Conservation (phyloP, 2,329 filamentous ascomycete species). For the Ceratocystis cubensis region DNA sequence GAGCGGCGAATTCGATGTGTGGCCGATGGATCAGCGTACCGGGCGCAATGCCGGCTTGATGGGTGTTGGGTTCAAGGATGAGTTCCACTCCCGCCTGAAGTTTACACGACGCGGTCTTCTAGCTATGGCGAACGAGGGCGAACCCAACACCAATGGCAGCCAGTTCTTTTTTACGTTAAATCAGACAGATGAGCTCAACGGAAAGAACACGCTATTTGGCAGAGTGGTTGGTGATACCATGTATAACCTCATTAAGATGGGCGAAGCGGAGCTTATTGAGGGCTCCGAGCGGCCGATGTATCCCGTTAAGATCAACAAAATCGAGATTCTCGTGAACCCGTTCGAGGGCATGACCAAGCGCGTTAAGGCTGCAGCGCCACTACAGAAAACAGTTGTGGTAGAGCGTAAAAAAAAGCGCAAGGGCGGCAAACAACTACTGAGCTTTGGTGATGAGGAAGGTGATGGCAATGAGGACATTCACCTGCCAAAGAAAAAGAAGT, state of each 20-base stretch:
- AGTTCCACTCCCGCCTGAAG: conserved; percentile 82
- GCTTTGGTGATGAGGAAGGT: conserved; percentile 62
- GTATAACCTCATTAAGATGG: conserved; percentile 90
- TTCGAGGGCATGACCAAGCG: conserved; percentile 71
- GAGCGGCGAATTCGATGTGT: conserved; percentile 58
- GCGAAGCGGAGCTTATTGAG: conserved; percentile 68
- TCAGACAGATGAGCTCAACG: conserved; percentile 71
- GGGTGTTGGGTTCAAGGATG: conserved; percentile 59
- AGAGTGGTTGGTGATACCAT: conserved; percentile 87
- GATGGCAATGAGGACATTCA: conserved; percentile 42
- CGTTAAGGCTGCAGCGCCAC: conserved; percentile 34
- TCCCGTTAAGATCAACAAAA: conserved; percentile 60
- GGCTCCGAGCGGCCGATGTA: conserved; percentile 75
- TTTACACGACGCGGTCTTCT: conserved; percentile 83
- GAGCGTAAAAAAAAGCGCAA: conserved; percentile 57
- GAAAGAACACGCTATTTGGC: conserved; percentile 88
- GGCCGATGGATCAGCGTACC: conserved; percentile 53
- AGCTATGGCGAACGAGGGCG: conserved; percentile 89
- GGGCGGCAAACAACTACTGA: conserved; percentile 61
- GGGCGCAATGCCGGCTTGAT: conserved; percentile 47
- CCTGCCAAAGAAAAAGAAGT: conserved; percentile 62
- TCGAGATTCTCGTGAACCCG: conserved; percentile 69
- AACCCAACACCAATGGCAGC: conserved; percentile 70
- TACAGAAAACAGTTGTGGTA: conserved; percentile 30
- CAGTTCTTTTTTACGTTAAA: conserved; percentile 95